Base-by-base conservation (phyloP, 371 early-diverging fungal species). In the Mortierella sp. region DNA sequence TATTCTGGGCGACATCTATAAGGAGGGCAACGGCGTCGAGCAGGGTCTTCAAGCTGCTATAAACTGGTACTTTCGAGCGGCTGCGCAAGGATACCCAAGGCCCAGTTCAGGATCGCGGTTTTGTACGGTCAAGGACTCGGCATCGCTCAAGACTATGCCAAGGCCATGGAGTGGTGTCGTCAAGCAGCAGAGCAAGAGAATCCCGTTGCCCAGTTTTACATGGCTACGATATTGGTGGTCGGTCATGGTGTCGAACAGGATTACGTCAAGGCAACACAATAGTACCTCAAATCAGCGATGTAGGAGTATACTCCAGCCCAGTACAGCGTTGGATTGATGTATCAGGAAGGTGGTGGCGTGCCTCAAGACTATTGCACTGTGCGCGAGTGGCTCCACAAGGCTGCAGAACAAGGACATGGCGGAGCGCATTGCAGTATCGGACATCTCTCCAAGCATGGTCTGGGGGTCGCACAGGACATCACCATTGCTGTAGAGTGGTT, bases 21-120 rank as follows among this genome's bases (percentile, higher is more conserved):
- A 41, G 26, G 29, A 31, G 67, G 48, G 34, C 14, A 92, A 88
- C 73, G 92, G 90, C 9, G 90, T 93, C 74, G 93, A 92, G 5
- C 80, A 89, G 69, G 92, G 92, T 14, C 47, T 47, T 16, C 47
- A 47, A 47, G 47, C 22, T 47, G 22, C 47, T 16, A 47, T 47
- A 5, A 47, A 47, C 22, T 47, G 47, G 86, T 90, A 1, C 85
- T 76, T n/a, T 6, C 48, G 48, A 5, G 48, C n/a, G n/a, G 48
- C 48, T 6, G 48, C 16, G 6, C 48, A 14, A 11, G 48, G 48
- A 22, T 22, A 47, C 8, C 48, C 48, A 47, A n/a, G 48, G 48
- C 7, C 8, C 48, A 47, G 48, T n/a, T 47, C 48, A 47, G n/a
- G 7, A 47, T 47, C 11, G 48, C 22, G 7, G 22, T 47, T 3